Evolutionary conservation across 192 early-diverging fungal genomes (phyloP).

Genomic region (Mortierella antarctica): DNA sequence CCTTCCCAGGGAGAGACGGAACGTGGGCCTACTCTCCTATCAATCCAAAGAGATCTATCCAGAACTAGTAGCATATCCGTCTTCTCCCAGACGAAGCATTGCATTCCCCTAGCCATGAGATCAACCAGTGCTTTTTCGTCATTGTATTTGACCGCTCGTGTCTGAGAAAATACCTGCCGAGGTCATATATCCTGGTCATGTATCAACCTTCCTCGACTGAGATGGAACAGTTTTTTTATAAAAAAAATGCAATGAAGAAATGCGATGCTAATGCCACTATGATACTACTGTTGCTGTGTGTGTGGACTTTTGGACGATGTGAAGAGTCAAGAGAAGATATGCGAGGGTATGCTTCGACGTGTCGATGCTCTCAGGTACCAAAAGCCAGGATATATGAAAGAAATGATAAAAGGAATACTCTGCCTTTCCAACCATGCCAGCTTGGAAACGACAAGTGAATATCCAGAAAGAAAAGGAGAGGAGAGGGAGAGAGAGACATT

Average conservation of each 20-base stretch:
- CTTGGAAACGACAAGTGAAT: neutral
- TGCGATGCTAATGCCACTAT: constrained; percentile 38
- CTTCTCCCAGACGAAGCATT: no score
- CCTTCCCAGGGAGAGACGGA: no score
- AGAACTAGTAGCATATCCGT: no score
- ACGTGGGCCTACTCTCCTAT: no score
- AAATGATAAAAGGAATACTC: neutral
- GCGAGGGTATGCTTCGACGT: constrained; percentile 20
- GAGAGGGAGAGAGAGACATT: neutral
- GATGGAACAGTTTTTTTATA: neutral
- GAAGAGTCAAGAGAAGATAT: neutral
- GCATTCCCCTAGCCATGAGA: no score
- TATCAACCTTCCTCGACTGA: no score
- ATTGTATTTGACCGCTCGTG: no score
- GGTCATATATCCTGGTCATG: neutral
- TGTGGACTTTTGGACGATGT: constrained; percentile 4
- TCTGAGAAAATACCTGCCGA: neutral
- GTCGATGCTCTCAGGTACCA: neutral
- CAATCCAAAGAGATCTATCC: no score
- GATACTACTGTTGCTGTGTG: neutral
- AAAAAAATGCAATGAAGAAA: constrained; percentile 30
- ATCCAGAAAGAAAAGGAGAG: neutral
- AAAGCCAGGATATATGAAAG: constrained; percentile 2
- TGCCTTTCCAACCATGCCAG: no score
- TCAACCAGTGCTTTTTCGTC: no score